These are phyloP conservation scores for Suhomyces bokatorum DNA, from an alignment of 1,139 yeast species.

Conservation along the genomic window DNA sequence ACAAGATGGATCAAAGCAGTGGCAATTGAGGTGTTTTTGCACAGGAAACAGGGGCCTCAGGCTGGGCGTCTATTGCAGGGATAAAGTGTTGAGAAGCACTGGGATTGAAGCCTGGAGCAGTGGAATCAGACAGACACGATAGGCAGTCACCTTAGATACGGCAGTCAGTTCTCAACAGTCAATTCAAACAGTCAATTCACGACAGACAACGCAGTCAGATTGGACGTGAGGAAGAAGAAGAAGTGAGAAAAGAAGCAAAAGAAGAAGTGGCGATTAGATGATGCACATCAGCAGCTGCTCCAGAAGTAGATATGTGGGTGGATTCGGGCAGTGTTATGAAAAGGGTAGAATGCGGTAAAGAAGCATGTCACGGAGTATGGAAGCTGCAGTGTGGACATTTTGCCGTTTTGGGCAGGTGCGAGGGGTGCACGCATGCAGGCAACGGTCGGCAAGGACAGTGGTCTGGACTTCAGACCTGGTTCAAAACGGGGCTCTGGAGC, in stretches of 20 bases:
- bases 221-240: background rate
- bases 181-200: background rate
- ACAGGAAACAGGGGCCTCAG: background rate
- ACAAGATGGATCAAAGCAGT: too few species aligned
- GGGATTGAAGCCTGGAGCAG: background rate
- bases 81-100: background rate
- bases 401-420: constrained; percentile 5
- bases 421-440: background rate
- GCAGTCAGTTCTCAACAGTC: background rate
- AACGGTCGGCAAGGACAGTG: background rate
- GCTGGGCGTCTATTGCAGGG: too few species aligned
- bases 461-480: background rate
- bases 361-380: constrained; percentile 6
- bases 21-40: background rate
- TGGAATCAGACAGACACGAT: background rate
- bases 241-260: background rate
- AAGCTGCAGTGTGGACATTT: constrained; percentile 5
- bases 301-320: background rate
- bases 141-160: background rate
- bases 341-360: constrained; percentile 5
- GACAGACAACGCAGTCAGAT: too few species aligned
- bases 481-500: too few species aligned
- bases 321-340: background rate
- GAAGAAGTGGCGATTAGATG: background rate
- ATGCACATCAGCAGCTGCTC: background rate